These are phyloP conservation scores for Allium fistulosum DNA, from an alignment of 106 monocot genomes.

Conservation along the genomic window DNA sequence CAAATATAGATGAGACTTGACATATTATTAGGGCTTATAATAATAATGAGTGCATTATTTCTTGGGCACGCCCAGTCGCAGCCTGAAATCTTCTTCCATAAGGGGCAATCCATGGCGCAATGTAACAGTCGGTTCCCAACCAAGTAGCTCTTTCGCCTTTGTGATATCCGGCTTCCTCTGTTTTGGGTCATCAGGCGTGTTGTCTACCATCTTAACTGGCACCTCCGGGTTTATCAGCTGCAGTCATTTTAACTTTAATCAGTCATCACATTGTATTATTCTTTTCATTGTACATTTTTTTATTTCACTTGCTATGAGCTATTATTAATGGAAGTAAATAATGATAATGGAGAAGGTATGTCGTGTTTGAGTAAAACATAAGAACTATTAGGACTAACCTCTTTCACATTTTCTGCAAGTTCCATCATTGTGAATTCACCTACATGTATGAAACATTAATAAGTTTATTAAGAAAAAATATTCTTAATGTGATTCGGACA, in stretches of 20 bases:
- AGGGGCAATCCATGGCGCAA: conserved; percentile 63
- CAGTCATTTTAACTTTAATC: neutral
- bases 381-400: conserved; percentile 34
- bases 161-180: conserved; percentile 86
- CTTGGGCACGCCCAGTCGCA: conserved; percentile 49
- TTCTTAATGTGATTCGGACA: neutral
- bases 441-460: conserved; percentile 1
- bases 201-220: conserved; percentile 42
- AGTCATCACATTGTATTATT: neutral
- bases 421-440: conserved; percentile 99
- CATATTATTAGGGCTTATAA: no score
- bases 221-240: conserved; percentile 65
- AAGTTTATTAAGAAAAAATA: neutral
- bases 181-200: conserved; percentile 79
- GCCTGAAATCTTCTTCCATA: conserved; percentile 81
- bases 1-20: no score
- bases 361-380: no score
- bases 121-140: conserved; percentile 62
- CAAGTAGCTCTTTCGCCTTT: conserved; percentile 69
- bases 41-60: neutral
- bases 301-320: neutral
- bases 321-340: neutral
- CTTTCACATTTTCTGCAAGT: conserved; percentile 86
- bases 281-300: no score
- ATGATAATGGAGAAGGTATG: neutral